Conservation (phyloP, 2,329 filamentous ascomycete genomes). For the Colletotrichum lindemuthianum region DNA sequence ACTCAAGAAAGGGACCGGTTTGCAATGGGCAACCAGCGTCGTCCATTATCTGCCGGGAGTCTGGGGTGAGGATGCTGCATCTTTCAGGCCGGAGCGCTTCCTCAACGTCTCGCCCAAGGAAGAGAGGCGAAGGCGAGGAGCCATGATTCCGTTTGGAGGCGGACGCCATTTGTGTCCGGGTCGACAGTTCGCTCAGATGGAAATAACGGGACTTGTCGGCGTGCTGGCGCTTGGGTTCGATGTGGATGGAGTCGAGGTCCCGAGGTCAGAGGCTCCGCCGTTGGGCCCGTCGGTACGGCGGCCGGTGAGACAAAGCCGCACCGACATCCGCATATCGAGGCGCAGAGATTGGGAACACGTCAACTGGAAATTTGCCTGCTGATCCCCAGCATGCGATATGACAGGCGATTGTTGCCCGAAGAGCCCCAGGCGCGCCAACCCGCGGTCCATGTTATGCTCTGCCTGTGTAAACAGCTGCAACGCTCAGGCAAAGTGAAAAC, state of each 20-base stretch:
- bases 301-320: constrained; percentile 26
- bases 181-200: constrained; percentile 43
- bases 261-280: constrained; percentile 20
- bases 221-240: constrained; percentile 40
- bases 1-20: constrained; percentile 39
- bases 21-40: constrained; percentile 42
- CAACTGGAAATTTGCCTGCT: constrained; percentile 36
- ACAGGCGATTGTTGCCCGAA: neutral
- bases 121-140: constrained; percentile 39
- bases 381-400: neutral
- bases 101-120: constrained; percentile 32
- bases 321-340: constrained; percentile 31
- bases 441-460: neutral
- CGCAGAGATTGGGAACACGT: constrained; percentile 41
- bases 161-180: constrained; percentile 47
- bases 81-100: constrained; percentile 42
- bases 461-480: neutral
- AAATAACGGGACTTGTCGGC: constrained; percentile 41
- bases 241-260: constrained; percentile 37
- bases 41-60: constrained; percentile 38
- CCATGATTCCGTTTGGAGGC: constrained; percentile 46
- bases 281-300: constrained; percentile 32
- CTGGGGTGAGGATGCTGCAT: constrained; percentile 40
- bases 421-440: no score
- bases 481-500: constrained; percentile 9